Percentiles rank a stretch among this genome's conserved stretches.
phyloP scores from a whole-genome alignment of 768 basidiomycete genomes.

The Hericium coralloides region DNA sequence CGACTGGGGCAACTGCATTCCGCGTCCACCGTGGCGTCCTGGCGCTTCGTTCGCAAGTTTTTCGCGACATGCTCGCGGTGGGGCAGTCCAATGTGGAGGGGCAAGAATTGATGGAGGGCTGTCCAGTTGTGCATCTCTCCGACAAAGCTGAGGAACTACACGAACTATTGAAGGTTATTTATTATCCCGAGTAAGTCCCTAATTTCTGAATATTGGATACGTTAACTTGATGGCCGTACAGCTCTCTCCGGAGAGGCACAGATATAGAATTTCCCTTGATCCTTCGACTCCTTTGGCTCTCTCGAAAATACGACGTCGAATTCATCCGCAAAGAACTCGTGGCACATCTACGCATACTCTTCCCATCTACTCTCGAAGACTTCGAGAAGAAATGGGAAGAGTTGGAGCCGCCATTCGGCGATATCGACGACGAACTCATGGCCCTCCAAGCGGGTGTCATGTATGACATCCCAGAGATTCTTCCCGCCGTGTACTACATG shows the following conservation, averaged over 20 bases:
- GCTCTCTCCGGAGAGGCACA: too few relatives aligned
- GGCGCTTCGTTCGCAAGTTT: not conserved
- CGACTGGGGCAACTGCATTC: not conserved
- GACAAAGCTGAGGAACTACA: not conserved
- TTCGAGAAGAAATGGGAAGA: not conserved
- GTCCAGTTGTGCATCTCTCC: not conserved
- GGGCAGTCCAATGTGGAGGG: not conserved
- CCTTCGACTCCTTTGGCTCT: not conserved
- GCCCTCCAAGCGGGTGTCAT: not conserved
- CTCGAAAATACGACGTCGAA: not conserved
- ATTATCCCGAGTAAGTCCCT: not conserved
- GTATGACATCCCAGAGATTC: not conserved
- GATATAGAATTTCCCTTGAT: too few relatives aligned
- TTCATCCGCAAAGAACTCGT: not conserved
- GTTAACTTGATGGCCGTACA: too few relatives aligned
- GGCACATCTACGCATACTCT: not conserved
- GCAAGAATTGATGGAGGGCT: not conserved
- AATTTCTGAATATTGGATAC: not conserved
- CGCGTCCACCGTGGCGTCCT: not conserved
- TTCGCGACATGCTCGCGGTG: not conserved
- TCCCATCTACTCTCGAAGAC: not conserved
- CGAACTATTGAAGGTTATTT: not conserved
- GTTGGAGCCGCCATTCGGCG: too few relatives aligned
- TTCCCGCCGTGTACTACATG: not conserved
- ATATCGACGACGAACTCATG: not conserved